A percentile compares a stretch with the other conserved stretches of the same genome.
Evolutionary conservation across 2,329 filamentous ascomycete genomes (phyloP).

Genomic region (Nothomitra cinnamomea): DNA sequence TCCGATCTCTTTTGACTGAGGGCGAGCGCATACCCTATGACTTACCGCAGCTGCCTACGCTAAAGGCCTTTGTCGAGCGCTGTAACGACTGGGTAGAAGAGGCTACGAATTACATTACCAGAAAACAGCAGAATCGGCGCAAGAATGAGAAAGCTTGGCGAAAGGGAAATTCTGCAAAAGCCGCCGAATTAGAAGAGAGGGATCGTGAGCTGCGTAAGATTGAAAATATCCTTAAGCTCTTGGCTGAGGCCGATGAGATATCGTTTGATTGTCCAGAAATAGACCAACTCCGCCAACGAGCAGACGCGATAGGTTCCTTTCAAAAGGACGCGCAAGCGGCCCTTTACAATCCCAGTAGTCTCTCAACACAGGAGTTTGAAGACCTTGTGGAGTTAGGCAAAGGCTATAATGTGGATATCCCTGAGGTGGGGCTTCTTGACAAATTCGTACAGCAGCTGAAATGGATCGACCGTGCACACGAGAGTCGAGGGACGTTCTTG

Average conservation of each 20-base stretch:
- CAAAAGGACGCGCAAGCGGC: slow-evolving; percentile 57
- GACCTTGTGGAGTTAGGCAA: slow-evolving; percentile 82
- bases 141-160: slow-evolving; percentile 87
- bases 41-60: slow-evolving; percentile 61
- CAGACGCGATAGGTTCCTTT: slow-evolving; percentile 69
- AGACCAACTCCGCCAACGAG: slow-evolving; percentile 65
- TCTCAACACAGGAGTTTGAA: slow-evolving; percentile 60
- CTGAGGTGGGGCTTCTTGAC: slow-evolving; percentile 70
- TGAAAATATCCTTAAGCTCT: slow-evolving; percentile 70
- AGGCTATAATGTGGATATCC: slow-evolving; percentile 78
- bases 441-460: slow-evolving; percentile 68
- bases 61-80: slow-evolving; percentile 81
- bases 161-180: slow-evolving; percentile 49
- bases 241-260: slow-evolving; percentile 68
- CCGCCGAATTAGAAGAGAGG: slow-evolving; percentile 67
- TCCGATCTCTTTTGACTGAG: slow-evolving; percentile 73
- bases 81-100: slow-evolving; percentile 98
- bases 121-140: slow-evolving; percentile 91
- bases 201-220: slow-evolving; percentile 75
- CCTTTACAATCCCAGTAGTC: slow-evolving; percentile 46
- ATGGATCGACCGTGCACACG: slow-evolving; percentile 68
- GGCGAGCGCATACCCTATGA: slow-evolving; percentile 93
- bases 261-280: slow-evolving; percentile 93
- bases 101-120: slow-evolving; percentile 86
- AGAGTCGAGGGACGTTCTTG: slow-evolving; percentile 45